A percentile compares a stretch with the other conserved stretches of the same genome.
These are phyloP conservation scores for Orbilia oligospora DNA, from an alignment of 2,329 filamentous ascomycete species.

Conservation along the genomic window DNA sequence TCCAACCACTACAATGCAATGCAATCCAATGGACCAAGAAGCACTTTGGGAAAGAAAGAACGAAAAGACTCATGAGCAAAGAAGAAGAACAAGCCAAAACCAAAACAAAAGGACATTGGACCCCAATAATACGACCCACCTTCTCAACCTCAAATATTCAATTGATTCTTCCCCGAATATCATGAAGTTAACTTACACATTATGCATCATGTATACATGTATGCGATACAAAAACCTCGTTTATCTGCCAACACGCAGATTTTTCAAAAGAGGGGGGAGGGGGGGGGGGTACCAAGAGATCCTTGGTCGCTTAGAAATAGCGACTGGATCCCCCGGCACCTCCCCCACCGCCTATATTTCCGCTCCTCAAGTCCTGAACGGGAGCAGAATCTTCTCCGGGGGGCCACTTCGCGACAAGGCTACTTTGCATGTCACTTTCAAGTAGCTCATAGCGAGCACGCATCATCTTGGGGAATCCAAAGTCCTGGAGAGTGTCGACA, in stretches of 20 bases:
- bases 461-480: conserved; percentile 35
- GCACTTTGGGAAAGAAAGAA: not conserved
- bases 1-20: too few species aligned
- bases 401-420: not conserved
- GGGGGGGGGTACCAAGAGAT: too few species aligned
- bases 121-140: not conserved
- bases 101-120: not conserved
- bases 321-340: too few species aligned
- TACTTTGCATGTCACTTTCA: not conserved
- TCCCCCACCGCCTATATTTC: too few species aligned
- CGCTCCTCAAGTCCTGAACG: too few species aligned
- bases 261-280: too few species aligned
- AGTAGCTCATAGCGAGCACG: conserved; percentile 7
- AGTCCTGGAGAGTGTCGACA: conserved; percentile 5
- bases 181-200: not conserved
- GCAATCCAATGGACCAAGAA: too few species aligned
- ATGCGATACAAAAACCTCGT: not conserved
- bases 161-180: not conserved
- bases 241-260: too few species aligned
- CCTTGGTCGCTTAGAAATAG: too few species aligned
- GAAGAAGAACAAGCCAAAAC: not conserved
- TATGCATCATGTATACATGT: not conserved
- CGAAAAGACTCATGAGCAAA: not conserved
- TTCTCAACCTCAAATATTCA: too few species aligned
- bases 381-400: too few species aligned